Conservation (phyloP, 306 rosid genomes). For the Casuarina equisetifolia region DNA sequence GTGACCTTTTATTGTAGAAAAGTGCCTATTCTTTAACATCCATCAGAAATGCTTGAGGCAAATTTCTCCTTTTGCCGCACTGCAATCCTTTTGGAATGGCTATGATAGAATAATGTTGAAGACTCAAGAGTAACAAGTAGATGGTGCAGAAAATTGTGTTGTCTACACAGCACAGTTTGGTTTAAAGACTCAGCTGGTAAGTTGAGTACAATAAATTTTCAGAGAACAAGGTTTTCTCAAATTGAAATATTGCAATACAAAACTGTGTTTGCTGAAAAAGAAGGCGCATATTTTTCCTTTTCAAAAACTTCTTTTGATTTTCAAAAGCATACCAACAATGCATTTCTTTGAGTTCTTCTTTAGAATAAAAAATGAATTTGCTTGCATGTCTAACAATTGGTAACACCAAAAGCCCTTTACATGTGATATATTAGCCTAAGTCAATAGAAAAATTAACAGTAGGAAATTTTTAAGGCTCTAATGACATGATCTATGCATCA, state of each 20-base stretch:
- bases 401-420: too few species aligned
- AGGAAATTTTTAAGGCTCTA: not conserved
- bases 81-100: too few species aligned
- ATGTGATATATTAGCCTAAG: not conserved
- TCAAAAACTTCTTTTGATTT: too few species aligned
- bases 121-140: not conserved
- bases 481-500: not conserved
- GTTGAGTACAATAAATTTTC: not conserved
- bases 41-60: not conserved
- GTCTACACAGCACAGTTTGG: not conserved
- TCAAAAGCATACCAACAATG: not conserved
- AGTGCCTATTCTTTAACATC: not conserved
- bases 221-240: not conserved
- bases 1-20: not conserved
- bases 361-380: not conserved
- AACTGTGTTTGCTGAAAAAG: not conserved
- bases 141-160: not conserved
- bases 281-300: not conserved
- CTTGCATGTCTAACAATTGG: not conserved
- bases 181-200: not conserved
- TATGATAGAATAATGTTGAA: not conserved
- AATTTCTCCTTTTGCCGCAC: too few species aligned
- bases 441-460: not conserved
- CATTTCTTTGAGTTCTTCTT: not conserved
- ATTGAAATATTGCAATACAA: not conserved